Conservation (phyloP, 148 eudicot species). For the Nyssa sinensis region DNA sequence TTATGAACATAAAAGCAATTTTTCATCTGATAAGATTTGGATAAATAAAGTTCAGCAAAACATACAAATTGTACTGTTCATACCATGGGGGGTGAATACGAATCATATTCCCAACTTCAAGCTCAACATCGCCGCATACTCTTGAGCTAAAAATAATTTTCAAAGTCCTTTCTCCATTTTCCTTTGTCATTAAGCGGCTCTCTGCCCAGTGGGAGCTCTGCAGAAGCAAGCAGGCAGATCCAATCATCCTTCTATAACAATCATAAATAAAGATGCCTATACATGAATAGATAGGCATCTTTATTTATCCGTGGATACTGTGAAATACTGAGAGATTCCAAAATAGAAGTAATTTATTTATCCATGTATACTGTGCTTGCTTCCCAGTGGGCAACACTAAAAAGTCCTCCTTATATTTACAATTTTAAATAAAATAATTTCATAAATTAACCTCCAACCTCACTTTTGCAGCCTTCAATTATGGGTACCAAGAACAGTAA, state of each 20-base stretch:
- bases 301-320: no score
- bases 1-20: not conserved
- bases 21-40: not conserved
- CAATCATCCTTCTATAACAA: not conserved
- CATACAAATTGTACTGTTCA: constrained; percentile 13
- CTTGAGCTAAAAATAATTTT: constrained; percentile 69
- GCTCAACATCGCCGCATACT: constrained; percentile 66
- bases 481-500: not conserved
- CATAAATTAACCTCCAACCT: not conserved
- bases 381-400: no score
- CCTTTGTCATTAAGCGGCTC: constrained; percentile 24
- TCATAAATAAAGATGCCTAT: not conserved
- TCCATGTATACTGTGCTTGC: not conserved
- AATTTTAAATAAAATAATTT: not conserved
- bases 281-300: no score
- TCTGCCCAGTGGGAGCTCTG: constrained; percentile 44
- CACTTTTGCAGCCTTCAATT: not conserved
- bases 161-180: constrained; percentile 34
- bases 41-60: constrained; percentile 2
- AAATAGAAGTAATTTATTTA: not conserved
- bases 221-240: constrained; percentile 19
- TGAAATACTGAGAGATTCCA: no score
- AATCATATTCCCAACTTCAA: constrained; percentile 63
- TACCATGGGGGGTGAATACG: constrained; percentile 82
- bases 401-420: no score